Conservation (phyloP, 305 asterid genomes). For the Fraxinus albicans region DNA sequence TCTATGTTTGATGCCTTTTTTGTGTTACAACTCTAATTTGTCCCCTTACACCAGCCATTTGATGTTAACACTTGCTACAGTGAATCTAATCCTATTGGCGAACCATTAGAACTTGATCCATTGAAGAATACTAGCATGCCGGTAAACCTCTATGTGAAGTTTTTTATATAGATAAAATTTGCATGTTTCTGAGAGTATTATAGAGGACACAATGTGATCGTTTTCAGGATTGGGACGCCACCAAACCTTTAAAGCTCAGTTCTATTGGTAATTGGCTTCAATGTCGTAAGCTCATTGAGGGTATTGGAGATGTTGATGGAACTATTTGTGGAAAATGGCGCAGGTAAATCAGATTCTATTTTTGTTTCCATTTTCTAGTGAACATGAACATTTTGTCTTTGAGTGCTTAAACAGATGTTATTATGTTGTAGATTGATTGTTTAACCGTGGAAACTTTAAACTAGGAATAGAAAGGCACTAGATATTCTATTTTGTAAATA, state of each 20-base stretch:
- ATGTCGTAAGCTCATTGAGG: slow-evolving; percentile 58
- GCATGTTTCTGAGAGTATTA: slow-evolving; percentile 26
- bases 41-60: slow-evolving; percentile 17
- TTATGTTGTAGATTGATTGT: not conserved
- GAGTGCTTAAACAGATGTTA: not conserved
- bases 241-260: slow-evolving; percentile 35
- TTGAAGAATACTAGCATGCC: slow-evolving; percentile 28
- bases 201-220: slow-evolving; percentile 20
- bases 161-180: slow-evolving; percentile 16
- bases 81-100: slow-evolving; percentile 40
- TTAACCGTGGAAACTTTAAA: too few relatives aligned
- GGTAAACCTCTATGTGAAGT: slow-evolving; percentile 46
- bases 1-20: slow-evolving; percentile 12
- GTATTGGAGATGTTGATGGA: slow-evolving; percentile 59
- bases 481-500: not conserved
- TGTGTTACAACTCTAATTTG: slow-evolving; percentile 16
- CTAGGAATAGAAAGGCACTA: not conserved
- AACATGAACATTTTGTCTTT: slow-evolving; percentile 6
- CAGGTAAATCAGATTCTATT: slow-evolving; percentile 45
- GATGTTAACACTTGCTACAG: slow-evolving; percentile 46
- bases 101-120: slow-evolving; percentile 43
- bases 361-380: slow-evolving; percentile 14
- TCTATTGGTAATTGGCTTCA: slow-evolving; percentile 90
- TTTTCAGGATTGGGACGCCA: slow-evolving; percentile 41
- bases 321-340: slow-evolving; percentile 87